Conservation (phyloP, 208 protist genomes). For the Trichomonas tenax region DNA sequence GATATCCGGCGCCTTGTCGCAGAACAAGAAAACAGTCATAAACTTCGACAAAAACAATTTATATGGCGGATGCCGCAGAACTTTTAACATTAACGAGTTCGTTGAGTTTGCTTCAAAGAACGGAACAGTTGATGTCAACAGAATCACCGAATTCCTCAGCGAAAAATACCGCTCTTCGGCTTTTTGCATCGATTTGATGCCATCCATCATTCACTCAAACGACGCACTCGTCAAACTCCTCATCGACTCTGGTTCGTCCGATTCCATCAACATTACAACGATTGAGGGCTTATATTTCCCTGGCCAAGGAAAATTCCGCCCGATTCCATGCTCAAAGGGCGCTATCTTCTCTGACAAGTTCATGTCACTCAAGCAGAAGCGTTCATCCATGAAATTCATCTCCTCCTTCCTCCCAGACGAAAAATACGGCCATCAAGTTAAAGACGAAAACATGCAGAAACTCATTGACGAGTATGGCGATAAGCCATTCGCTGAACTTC, state of each 20-base stretch:
- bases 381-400: background rate
- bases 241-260: background rate
- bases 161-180: background rate
- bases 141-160: background rate
- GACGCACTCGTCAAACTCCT: background rate
- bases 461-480: background rate
- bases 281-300: background rate
- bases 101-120: background rate
- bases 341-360: background rate
- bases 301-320: background rate
- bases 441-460: background rate
- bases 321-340: background rate
- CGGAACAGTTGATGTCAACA: background rate
- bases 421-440: background rate
- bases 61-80: background rate
- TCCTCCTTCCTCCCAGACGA: background rate
- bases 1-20: background rate
- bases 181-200: background rate
- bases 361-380: background rate
- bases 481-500: background rate
- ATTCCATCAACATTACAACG: background rate
- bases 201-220: background rate
- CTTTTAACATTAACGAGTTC: background rate
- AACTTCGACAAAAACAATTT: background rate
- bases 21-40: background rate